Base-by-base conservation (phyloP, 108 stramenopile genomes). In the Cyclotella kingstonii region DNA sequence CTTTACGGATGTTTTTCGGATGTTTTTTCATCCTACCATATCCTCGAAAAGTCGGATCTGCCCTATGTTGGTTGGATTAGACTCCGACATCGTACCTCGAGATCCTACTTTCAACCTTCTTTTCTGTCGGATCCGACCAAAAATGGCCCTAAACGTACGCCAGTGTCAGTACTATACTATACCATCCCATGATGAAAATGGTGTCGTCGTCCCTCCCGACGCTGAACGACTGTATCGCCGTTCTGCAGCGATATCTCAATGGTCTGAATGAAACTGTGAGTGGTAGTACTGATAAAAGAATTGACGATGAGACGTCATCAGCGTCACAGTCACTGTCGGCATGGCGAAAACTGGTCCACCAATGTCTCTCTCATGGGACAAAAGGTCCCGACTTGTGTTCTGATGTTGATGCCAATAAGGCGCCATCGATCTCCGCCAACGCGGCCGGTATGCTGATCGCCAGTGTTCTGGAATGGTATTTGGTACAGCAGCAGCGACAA, bases 281-380 rank as follows among this genome's bases (percentile, higher is more conserved):
- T n/a, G n/a, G n/a, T n/a, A n/a, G n/a, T n/a, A n/a, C n/a, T n/a
- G n/a, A n/a, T n/a, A n/a, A n/a, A n/a, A n/a, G n/a, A n/a, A n/a
- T n/a, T n/a, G n/a, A n/a, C n/a, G n/a, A n/a, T n/a, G n/a, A n/a
- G n/a, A n/a, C n/a, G n/a, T n/a, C n/a, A n/a, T n/a, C n/a, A n/a
- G n/a, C n/a, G n/a, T n/a, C n/a, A n/a, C n/a, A n/a, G n/a, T 61
- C 52, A 3, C 35, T 69, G 7, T 28, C 35, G 43, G 21, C 21
- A 25, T 69, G 68, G 68, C 49, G 51, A 1, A 26, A 52, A 25
- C 28, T 57, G 0, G 30, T 69, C 35, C 58, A 53, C 26, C 39
- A 42, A 34, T 70, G 60, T 21, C 52, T 70, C 53, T 47, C 53
- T 17, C 28, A 58, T 31, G 56, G 15, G 53, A 56, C 19, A 47